Evolutionary conservation across 345 rosid species (phyloP).

Genomic region (Salix suchowensis): DNA sequence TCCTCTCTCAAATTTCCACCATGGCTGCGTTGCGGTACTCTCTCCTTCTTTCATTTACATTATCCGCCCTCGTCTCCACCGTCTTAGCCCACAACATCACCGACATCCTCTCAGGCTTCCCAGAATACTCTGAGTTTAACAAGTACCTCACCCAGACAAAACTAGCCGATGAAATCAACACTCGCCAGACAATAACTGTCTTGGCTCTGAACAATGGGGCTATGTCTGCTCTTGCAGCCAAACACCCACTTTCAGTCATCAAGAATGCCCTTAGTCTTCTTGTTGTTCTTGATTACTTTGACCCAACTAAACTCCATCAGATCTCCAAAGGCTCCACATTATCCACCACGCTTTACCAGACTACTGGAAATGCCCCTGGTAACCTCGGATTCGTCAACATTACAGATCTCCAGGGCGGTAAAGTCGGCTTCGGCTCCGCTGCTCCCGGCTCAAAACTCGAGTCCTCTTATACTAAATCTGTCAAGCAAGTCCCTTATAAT

Average conservation of each 20-base stretch:
- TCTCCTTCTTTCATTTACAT: constrained; percentile 24
- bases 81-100: constrained; percentile 65
- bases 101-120: constrained; percentile 56
- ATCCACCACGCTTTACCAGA: constrained; percentile 83
- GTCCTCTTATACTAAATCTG: constrained; percentile 61
- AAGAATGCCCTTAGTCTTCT: constrained; percentile 65
- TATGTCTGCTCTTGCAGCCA: constrained; percentile 59
- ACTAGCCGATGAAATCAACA: constrained; percentile 88
- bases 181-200: constrained; percentile 70
- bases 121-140: constrained; percentile 72
- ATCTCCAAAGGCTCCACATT: constrained; percentile 69
- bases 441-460: constrained; percentile 80
- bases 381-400: constrained; percentile 79
- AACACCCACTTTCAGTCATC: constrained; percentile 68
- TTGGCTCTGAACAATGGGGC: constrained; percentile 76
- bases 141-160: constrained; percentile 63
- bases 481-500: constrained; percentile 77
- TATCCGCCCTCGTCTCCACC: constrained; percentile 29
- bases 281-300: constrained; percentile 82
- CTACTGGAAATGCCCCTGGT: constrained; percentile 90
- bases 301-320: constrained; percentile 69
- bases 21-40: constrained; percentile 29
- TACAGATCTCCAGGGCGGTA: constrained; percentile 78
- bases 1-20: not conserved
- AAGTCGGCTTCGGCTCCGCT: constrained; percentile 79